Conservation (phyloP, 257 asterid genomes). For the Rehmannia glutinosa region DNA sequence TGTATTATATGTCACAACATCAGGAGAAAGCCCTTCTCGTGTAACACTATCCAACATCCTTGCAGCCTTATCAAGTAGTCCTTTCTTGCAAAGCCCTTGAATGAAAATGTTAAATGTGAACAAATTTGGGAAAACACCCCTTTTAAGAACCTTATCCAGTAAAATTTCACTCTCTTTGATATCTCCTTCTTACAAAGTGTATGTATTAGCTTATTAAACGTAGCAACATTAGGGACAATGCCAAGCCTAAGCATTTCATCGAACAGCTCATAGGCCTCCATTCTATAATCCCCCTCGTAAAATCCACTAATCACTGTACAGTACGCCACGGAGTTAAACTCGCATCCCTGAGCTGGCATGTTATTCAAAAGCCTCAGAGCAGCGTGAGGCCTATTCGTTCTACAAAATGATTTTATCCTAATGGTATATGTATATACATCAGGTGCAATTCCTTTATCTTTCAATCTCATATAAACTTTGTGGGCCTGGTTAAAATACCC, state of each 20-base stretch:
- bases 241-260: conserved; percentile 64
- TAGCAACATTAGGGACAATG: conserved; percentile 56
- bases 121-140: conserved; percentile 72
- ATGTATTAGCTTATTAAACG: conserved; percentile 74
- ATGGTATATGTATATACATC: conserved; percentile 82
- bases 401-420: conserved; percentile 85
- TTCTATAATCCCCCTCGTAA: conserved; percentile 45
- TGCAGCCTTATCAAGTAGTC: conserved; percentile 54
- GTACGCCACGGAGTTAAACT: conserved; percentile 63
- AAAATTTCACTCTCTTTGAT: conserved; percentile 64
- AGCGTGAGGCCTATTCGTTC: conserved; percentile 67
- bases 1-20: conserved; percentile 78
- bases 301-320: conserved; percentile 80
- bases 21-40: conserved; percentile 56
- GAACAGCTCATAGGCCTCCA: conserved; percentile 61
- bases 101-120: conserved; percentile 76
- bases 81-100: conserved; percentile 76
- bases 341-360: conserved; percentile 78
- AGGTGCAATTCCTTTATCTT: conserved; percentile 61
- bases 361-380: conserved; percentile 85
- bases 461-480: conserved; percentile 81
- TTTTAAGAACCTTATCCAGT: conserved; percentile 69
- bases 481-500: conserved; percentile 78
- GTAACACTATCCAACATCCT: conserved; percentile 49
- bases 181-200: conserved; percentile 70